These are phyloP conservation scores for Rosa multiflora DNA, from an alignment of 306 rosid genomes.

Conservation along the genomic window DNA sequence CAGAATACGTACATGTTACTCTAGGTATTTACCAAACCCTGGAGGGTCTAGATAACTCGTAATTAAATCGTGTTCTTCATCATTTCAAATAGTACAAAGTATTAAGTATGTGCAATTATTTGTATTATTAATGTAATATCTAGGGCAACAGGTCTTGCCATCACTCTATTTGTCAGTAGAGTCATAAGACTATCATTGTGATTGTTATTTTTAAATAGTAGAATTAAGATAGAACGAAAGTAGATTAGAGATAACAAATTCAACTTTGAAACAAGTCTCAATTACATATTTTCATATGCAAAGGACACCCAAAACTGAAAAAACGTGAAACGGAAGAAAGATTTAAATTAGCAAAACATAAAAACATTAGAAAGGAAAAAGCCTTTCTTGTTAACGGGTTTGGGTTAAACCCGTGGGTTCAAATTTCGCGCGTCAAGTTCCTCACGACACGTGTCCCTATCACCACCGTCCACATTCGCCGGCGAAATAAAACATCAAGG, in stretches of 20 bases:
- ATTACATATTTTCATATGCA: not conserved
- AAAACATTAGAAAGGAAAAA: not conserved
- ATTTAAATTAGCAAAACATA: not conserved
- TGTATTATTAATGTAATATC: not conserved
- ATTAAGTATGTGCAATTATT: not conserved
- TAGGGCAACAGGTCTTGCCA: not conserved
- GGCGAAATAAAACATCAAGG: no score
- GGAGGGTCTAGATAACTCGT: not conserved
- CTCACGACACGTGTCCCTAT: not conserved
- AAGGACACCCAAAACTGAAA: not conserved
- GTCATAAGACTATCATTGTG: not conserved
- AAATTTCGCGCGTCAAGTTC: slow-evolving; percentile 5
- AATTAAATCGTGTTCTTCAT: not conserved
- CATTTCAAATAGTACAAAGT: not conserved
- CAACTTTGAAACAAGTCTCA: not conserved
- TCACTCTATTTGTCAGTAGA: no score
- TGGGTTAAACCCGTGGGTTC: slow-evolving; percentile 4
- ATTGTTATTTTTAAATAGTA: not conserved
- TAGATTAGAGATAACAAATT: no score
- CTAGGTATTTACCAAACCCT: not conserved
- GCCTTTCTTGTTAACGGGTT: not conserved
- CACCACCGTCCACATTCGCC: no score
- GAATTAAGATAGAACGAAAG: no score
- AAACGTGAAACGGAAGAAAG: not conserved
- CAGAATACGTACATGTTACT: not conserved